Conservation (phyloP, 371 early-diverging fungal genomes). For the Mortierella sp. region DNA sequence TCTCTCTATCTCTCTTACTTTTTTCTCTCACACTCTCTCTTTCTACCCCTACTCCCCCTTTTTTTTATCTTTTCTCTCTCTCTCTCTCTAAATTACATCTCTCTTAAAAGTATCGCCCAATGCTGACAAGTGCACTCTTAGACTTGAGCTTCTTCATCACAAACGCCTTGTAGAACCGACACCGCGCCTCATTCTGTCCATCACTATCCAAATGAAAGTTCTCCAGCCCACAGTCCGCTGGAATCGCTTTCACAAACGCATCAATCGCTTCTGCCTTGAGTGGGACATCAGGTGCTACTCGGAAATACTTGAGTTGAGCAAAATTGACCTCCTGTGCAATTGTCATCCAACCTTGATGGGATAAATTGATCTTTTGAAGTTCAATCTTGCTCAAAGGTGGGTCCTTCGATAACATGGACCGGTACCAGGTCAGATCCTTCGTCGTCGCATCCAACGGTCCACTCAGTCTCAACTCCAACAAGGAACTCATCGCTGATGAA, state of each 20-base stretch:
- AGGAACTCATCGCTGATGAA: slow-evolving; percentile 17
- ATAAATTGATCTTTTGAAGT: slow-evolving; percentile 33
- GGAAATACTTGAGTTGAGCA: slow-evolving; percentile 22
- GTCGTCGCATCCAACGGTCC: slow-evolving; percentile 37
- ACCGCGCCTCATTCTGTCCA: slow-evolving; percentile 14
- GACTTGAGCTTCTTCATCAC: slow-evolving; percentile 20
- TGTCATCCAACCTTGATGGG: slow-evolving; percentile 48
- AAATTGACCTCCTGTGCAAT: slow-evolving; percentile 39
- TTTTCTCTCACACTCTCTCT: no score
- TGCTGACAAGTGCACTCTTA: slow-evolving; percentile 35
- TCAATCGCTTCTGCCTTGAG: slow-evolving; percentile 28
- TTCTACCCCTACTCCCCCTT: no score
- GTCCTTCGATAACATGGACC: slow-evolving; percentile 20
- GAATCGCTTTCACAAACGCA: slow-evolving; percentile 30
- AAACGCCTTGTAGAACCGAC: slow-evolving; percentile 15
- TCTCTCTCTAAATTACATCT: background rate
- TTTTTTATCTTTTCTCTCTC: no score
- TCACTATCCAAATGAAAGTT: slow-evolving; percentile 34
- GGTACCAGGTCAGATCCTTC: slow-evolving; percentile 39
- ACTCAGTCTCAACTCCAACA: slow-evolving; percentile 21
- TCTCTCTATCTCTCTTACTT: no score
- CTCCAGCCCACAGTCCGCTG: slow-evolving; percentile 27
- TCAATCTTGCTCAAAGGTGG: slow-evolving; percentile 31
- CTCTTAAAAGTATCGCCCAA: slow-evolving; percentile 24
- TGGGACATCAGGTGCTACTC: slow-evolving; percentile 28